These are phyloP conservation scores for Blumeriella jaapii DNA, from an alignment of 2,329 filamentous ascomycete genomes.

Conservation along the genomic window DNA sequence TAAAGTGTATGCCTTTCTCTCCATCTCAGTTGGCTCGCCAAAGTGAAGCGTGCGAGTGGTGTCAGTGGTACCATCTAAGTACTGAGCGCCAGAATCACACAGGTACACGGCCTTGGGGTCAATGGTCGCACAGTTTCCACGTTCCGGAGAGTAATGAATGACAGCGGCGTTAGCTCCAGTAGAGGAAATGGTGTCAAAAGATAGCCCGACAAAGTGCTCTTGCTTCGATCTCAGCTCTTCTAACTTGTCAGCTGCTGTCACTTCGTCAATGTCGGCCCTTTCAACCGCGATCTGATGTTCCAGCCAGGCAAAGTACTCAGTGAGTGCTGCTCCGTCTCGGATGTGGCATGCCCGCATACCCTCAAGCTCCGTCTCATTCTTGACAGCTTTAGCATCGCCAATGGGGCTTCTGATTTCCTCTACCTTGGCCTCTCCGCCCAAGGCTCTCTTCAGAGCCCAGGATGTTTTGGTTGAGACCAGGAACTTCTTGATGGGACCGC, in stretches of 20 bases:
- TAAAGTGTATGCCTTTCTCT: conserved; percentile 83
- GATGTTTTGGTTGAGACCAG: conserved; percentile 81
- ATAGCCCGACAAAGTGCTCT: conserved; percentile 74
- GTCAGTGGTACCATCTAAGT: conserved; percentile 89
- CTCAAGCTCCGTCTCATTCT: conserved; percentile 79
- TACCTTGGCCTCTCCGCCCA: conserved; percentile 76
- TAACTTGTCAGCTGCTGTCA: conserved; percentile 83
- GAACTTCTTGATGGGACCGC: conserved; percentile 45
- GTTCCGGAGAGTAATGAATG: conserved; percentile 90
- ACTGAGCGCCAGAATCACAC: conserved; percentile 96
- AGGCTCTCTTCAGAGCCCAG: conserved; percentile 78
- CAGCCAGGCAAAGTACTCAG: conserved; percentile 92
- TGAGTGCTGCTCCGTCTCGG: conserved; percentile 81
- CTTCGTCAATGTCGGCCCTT: conserved; percentile 69
- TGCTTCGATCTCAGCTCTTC: conserved; percentile 59
- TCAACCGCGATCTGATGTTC: conserved; percentile 75
- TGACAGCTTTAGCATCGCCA: conserved; percentile 83
- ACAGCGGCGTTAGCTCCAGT: conserved; percentile 76
- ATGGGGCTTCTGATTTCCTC: conserved; percentile 83
- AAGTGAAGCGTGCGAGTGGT: conserved; percentile 92
- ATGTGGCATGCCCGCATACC: conserved; percentile 94
- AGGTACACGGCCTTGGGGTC: conserved; percentile 82
- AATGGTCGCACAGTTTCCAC: conserved; percentile 68
- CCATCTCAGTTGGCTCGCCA: conserved; percentile 67
- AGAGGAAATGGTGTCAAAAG: conserved; percentile 92